Evolutionary conservation across 2,329 filamentous ascomycete genomes (phyloP).

Genomic region (Colletotrichum chlorophyti): DNA sequence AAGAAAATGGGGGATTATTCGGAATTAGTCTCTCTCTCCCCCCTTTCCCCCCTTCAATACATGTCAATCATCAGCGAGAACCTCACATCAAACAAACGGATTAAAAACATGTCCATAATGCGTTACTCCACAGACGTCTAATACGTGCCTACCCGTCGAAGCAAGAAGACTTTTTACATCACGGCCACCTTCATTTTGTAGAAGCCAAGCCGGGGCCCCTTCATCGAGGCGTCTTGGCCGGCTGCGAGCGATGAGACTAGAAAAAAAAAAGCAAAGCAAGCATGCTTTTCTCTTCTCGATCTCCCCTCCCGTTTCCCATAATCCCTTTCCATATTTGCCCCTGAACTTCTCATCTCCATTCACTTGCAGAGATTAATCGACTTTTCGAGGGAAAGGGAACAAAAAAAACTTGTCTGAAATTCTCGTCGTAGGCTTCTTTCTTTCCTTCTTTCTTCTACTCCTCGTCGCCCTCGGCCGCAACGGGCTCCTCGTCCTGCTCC

Average conservation of each 20-base stretch:
- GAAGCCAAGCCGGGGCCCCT: conserved; percentile 24
- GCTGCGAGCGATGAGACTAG: too few relatives aligned
- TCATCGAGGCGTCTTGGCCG: conserved; percentile 15
- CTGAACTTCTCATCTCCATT: too few relatives aligned
- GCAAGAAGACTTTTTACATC: conserved; percentile 30
- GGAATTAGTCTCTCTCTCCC: too few relatives aligned
- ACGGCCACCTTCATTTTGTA: conserved; percentile 22
- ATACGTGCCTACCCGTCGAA: conserved; percentile 24
- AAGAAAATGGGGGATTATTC: too few relatives aligned
- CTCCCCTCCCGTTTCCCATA: too few relatives aligned
- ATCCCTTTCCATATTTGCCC: too few relatives aligned
- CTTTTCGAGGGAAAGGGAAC: too few relatives aligned
- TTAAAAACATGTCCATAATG: conserved; percentile 28
- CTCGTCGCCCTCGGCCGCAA: conserved; percentile 47
- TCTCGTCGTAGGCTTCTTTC: too few relatives aligned
- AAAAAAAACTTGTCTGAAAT: too few relatives aligned
- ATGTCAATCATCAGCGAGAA: background rate
- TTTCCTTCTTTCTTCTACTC: conserved; percentile 37
- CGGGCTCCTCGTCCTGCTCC: conserved; percentile 69
- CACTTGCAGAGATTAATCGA: too few relatives aligned
- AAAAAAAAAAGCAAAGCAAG: background rate
- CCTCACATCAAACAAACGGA: background rate
- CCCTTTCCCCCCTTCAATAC: too few relatives aligned
- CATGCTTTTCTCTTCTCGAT: background rate
- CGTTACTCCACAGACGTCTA: conserved; percentile 30